These are phyloP conservation scores for Leptomonas seymouri DNA, from an alignment of 208 protist species.

Conservation along the genomic window DNA sequence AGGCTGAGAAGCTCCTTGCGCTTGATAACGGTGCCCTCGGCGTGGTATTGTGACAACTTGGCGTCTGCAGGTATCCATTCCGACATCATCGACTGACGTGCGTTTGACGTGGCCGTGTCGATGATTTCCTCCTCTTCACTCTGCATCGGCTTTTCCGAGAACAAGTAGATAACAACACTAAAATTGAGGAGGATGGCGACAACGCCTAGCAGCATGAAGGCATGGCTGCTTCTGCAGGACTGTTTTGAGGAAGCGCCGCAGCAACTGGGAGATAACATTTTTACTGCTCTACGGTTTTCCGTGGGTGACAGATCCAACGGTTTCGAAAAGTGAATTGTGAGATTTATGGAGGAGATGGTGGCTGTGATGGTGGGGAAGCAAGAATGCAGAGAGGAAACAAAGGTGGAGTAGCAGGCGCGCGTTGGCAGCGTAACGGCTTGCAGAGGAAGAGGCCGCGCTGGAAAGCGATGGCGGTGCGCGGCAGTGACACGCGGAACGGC, in stretches of 20 bases:
- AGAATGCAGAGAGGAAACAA: too few species aligned
- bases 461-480: too few species aligned
- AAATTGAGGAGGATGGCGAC: slow-evolving; percentile 12
- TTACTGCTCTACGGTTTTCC: too few species aligned
- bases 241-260: background rate
- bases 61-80: slow-evolving; percentile 42
- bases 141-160: slow-evolving; percentile 21
- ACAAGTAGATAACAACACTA: slow-evolving; percentile 27
- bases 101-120: background rate
- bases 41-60: background rate
- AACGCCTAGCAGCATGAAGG: slow-evolving; percentile 16
- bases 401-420: too few species aligned
- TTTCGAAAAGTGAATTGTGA: too few species aligned
- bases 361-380: too few species aligned
- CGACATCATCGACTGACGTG: background rate
- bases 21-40: background rate
- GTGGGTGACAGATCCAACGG: too few species aligned
- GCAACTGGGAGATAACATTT: background rate
- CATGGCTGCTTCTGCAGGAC: background rate
- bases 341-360: too few species aligned
- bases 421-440: too few species aligned
- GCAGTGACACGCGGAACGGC: too few species aligned
- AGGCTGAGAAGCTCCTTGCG: slow-evolving; percentile 12
- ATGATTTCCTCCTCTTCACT: slow-evolving; percentile 37
- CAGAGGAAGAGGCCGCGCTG: too few species aligned